Conservation (phyloP, 371 early-diverging fungal genomes). For the Apophysomyces elegans region DNA sequence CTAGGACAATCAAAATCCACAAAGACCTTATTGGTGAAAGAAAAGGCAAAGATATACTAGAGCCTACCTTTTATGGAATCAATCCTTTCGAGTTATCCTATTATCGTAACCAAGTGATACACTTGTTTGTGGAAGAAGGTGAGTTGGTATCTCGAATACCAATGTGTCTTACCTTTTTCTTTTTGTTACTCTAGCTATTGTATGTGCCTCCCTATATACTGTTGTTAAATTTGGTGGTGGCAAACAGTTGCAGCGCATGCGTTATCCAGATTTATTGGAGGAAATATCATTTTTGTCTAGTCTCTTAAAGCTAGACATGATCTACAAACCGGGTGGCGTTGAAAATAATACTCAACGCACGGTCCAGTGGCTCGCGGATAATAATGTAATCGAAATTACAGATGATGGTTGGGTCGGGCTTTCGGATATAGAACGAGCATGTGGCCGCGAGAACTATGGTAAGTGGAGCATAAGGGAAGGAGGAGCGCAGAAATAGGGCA, state of each 20-base stretch:
- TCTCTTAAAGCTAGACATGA: slow-evolving; percentile 83
- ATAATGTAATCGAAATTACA: slow-evolving; percentile 61
- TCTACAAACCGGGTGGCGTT: slow-evolving; percentile 81
- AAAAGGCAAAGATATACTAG: slow-evolving; percentile 71
- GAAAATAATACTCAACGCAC: slow-evolving; percentile 74
- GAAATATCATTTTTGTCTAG: slow-evolving; percentile 82
- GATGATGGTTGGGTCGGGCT: slow-evolving; percentile 63
- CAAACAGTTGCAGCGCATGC: slow-evolving; percentile 61
- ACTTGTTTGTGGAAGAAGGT: slow-evolving; percentile 50
- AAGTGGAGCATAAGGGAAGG: slow-evolving; percentile 11
- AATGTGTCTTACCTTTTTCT: background rate
- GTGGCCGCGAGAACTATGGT: slow-evolving; percentile 86
- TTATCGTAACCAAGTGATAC: slow-evolving; percentile 88
- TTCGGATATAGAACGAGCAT: slow-evolving; percentile 68
- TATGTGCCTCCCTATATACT: slow-evolving; percentile 80
- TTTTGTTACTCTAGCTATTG: slow-evolving; percentile 11
- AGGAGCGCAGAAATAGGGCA: background rate
- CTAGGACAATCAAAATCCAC: slow-evolving; percentile 56
- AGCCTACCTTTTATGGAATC: slow-evolving; percentile 85
- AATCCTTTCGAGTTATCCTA: slow-evolving; percentile 88
- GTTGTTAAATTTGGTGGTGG: slow-evolving; percentile 79
- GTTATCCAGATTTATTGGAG: slow-evolving; percentile 56
- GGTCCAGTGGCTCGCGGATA: slow-evolving; percentile 62
- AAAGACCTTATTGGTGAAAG: slow-evolving; percentile 79
- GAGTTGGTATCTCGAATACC: background rate